Evolutionary conservation across 352 stramenopile genomes (phyloP).

Genomic region (Globisporangium mamillatum): DNA sequence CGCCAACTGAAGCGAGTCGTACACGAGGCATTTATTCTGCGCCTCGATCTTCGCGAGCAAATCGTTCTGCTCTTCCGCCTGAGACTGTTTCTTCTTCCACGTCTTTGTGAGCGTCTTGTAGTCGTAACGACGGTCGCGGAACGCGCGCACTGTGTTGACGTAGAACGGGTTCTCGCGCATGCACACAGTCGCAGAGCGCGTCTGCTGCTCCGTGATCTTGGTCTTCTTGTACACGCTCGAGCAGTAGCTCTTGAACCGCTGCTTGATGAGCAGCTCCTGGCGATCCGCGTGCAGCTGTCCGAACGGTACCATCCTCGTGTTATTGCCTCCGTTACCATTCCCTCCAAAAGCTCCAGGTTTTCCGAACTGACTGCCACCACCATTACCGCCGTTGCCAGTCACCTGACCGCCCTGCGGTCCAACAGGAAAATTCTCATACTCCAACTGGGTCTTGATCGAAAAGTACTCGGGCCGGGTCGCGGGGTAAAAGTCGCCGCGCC

Average conservation of each 20-base stretch:
- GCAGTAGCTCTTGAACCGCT: slow-evolving; percentile 92
- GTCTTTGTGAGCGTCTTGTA: slow-evolving; percentile 99
- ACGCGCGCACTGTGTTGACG: slow-evolving; percentile 98
- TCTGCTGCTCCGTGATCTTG: slow-evolving; percentile 96
- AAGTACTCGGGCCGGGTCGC: slow-evolving; percentile 94
- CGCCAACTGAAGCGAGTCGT: slow-evolving; percentile 98
- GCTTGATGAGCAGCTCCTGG: slow-evolving; percentile 67
- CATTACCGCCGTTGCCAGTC: neutral
- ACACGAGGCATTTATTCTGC: slow-evolving; percentile 89
- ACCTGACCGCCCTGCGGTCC: slow-evolving; percentile 9
- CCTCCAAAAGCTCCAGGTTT: slow-evolving; percentile 9
- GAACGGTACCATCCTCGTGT: slow-evolving; percentile 50
- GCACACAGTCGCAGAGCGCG: slow-evolving; percentile 95
- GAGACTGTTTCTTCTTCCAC: slow-evolving; percentile 82
- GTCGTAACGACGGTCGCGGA: slow-evolving; percentile 98
- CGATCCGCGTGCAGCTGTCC: slow-evolving; percentile 51
- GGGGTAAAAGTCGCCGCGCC: slow-evolving; percentile 96
- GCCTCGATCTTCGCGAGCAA: slow-evolving; percentile 86
- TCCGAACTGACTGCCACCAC: slow-evolving; percentile 16
- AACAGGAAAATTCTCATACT: slow-evolving; percentile 83
- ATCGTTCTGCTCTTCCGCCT: slow-evolving; percentile 80
- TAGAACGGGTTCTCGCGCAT: slow-evolving; percentile 99
- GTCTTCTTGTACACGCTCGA: slow-evolving; percentile 97
- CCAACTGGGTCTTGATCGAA: slow-evolving; percentile 94
- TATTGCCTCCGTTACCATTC: slow-evolving; percentile 7